These are phyloP conservation scores for Hymenoscyphus fructigenus DNA, from an alignment of 2,329 filamentous ascomycete genomes.

Conservation along the genomic window DNA sequence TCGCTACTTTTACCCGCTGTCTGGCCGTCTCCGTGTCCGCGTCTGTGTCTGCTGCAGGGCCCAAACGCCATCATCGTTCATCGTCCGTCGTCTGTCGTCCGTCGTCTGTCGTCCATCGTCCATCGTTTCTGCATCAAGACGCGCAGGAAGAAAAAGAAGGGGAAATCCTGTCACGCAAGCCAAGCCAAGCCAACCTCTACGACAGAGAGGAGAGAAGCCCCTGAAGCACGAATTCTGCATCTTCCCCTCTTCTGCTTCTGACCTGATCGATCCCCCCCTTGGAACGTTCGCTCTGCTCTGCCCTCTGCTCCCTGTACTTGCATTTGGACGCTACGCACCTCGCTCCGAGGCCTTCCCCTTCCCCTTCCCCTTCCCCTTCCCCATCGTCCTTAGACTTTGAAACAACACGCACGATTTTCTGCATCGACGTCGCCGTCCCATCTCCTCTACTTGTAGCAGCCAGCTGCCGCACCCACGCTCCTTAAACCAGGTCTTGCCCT, in stretches of 20 bases:
- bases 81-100: too few species aligned
- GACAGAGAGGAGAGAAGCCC: background rate
- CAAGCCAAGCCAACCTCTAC: background rate
- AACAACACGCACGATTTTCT: background rate
- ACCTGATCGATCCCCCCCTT: background rate
- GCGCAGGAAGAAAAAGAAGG: background rate
- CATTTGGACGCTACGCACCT: background rate
- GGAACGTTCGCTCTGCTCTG: background rate
- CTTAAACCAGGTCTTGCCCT: background rate
- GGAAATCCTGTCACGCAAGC: background rate
- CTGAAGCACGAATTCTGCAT: background rate
- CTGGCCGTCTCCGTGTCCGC: background rate
- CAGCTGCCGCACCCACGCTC: slow-evolving; percentile 3
- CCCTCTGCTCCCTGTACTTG: background rate
- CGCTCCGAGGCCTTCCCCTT: too few species aligned
- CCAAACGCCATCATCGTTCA: slow-evolving; percentile 1
- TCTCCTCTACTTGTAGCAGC: background rate
- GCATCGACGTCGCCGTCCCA: background rate
- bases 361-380: background rate
- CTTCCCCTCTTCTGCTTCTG: background rate
- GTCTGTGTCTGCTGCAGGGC: background rate
- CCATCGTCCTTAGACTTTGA: background rate
- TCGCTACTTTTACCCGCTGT: background rate
- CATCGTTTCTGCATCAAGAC: background rate
- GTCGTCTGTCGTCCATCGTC: too few species aligned